Conservation (phyloP, 2,329 filamentous ascomycete species). For the Endothia cerciana region DNA sequence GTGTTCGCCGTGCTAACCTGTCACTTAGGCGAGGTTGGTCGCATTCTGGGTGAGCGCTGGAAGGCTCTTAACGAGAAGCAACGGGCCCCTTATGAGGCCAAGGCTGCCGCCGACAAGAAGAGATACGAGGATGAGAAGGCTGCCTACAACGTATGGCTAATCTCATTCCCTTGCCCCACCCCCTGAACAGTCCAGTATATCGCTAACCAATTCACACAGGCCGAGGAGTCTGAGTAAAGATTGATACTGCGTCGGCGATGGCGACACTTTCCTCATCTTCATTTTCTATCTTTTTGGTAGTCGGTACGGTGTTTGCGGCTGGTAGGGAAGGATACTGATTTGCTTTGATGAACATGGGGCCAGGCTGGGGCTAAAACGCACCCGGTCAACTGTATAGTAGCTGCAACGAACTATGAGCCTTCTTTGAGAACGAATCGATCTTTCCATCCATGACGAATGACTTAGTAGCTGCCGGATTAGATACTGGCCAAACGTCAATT, state of each 20-base stretch:
- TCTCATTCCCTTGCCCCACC: conserved; percentile 8
- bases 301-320: conserved; percentile 26
- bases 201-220: conserved; percentile 48
- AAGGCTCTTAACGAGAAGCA: conserved; percentile 95
- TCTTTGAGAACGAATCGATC: conserved; percentile 12
- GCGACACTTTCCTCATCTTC: conserved; percentile 20
- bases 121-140: conserved; percentile 98
- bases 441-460: conserved; percentile 12
- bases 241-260: conserved; percentile 33
- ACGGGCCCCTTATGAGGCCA: conserved; percentile 91
- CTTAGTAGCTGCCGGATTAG: not conserved
- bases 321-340: conserved; percentile 22
- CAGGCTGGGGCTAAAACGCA: not conserved
- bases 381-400: conserved; percentile 17
- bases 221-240: conserved; percentile 53
- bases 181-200: conserved; percentile 16
- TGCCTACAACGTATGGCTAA: conserved; percentile 76
- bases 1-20: conserved; percentile 29
- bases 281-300: conserved; percentile 22
- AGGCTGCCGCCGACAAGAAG: conserved; percentile 98
- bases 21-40: conserved; percentile 83
- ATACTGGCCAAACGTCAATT: not conserved
- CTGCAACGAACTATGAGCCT: conserved; percentile 15
- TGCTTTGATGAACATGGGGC: conserved; percentile 22
- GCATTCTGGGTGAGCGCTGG: conserved; percentile 97